Percentiles rank a stretch among this genome's conserved stretches.
Evolutionary conservation across 768 basidiomycete genomes (phyloP).

Genomic region (Lanmaoa rubissima): DNA sequence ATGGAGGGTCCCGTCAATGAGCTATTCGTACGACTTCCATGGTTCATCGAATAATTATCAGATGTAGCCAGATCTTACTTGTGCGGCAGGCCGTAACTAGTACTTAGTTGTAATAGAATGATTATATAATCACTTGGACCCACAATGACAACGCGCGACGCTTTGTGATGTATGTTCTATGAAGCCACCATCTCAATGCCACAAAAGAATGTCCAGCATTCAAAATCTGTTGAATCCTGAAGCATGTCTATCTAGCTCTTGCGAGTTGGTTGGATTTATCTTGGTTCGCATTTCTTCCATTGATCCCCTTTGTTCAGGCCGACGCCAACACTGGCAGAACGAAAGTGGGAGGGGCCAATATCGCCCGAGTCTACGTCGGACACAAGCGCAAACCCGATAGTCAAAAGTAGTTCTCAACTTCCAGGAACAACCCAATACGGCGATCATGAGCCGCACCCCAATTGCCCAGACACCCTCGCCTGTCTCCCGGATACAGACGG

Average conservation of each 20-base stretch:
- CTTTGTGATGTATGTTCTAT: conserved; percentile 8
- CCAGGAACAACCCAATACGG: conserved; percentile 28
- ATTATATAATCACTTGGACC: conserved; percentile 35
- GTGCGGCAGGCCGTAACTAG: not conserved
- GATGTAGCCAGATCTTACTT: conserved; percentile 10
- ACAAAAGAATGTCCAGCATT: conserved; percentile 51
- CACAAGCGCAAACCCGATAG: conserved; percentile 30
- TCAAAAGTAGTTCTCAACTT: conserved; percentile 17
- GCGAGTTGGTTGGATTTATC: conserved; percentile 38
- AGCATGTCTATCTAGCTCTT: conserved; percentile 35
- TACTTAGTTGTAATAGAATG: not conserved
- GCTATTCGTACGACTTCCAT: conserved; percentile 23
- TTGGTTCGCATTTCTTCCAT: conserved; percentile 4
- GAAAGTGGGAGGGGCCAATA: conserved; percentile 26
- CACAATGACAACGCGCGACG: conserved; percentile 26
- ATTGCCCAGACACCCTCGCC: conserved; percentile 74
- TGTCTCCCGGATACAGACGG: conserved; percentile 79
- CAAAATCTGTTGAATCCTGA: conserved; percentile 57
- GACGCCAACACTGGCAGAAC: conserved; percentile 13
- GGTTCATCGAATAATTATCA: conserved; percentile 20
- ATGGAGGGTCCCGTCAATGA: conserved; percentile 20
- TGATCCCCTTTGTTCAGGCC: conserved; percentile 32
- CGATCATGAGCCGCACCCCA: conserved; percentile 63
- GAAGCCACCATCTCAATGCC: conserved; percentile 21
- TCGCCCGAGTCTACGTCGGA: conserved; percentile 38